Conservation (phyloP, 495 filamentous ascomycete genomes). For the Trichoderma reesei region DNA sequence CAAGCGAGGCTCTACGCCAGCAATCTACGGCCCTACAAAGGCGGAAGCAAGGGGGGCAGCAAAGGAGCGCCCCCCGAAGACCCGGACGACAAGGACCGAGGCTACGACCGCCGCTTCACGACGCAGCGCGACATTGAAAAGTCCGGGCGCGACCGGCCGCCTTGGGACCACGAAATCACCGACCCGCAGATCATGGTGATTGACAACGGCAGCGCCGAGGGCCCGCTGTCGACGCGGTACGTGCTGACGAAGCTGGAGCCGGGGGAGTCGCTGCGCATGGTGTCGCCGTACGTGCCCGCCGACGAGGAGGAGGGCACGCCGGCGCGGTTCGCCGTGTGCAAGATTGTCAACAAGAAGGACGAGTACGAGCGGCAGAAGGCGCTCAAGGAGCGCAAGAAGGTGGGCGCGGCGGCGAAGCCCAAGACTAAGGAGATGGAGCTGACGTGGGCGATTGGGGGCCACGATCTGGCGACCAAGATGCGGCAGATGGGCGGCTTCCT, state of each 20-base stretch:
- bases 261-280: conserved; percentile 47
- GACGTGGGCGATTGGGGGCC: conserved; percentile 68
- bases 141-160: conserved; percentile 9
- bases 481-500: conserved; percentile 52
- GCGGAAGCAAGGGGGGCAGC: neutral
- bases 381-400: conserved; percentile 19
- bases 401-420: conserved; percentile 15
- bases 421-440: conserved; percentile 64
- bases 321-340: conserved; percentile 48
- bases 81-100: neutral
- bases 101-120: conserved; percentile 1
- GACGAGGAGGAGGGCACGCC: neutral
- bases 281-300: conserved; percentile 29
- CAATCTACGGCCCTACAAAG: neutral
- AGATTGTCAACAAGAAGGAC: conserved; percentile 42
- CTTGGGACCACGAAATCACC: conserved; percentile 47
- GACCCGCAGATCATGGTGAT: conserved; percentile 45
- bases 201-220: conserved; percentile 28
- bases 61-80: neutral
- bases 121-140: neutral
- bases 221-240: conserved; percentile 13
- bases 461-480: conserved; percentile 56
- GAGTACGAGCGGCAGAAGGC: conserved; percentile 14
- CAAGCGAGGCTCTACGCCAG: neutral
- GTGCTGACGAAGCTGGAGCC: conserved; percentile 41